Conservation (phyloP, 257 asterid species). For the Capsicum rhomboideum region DNA sequence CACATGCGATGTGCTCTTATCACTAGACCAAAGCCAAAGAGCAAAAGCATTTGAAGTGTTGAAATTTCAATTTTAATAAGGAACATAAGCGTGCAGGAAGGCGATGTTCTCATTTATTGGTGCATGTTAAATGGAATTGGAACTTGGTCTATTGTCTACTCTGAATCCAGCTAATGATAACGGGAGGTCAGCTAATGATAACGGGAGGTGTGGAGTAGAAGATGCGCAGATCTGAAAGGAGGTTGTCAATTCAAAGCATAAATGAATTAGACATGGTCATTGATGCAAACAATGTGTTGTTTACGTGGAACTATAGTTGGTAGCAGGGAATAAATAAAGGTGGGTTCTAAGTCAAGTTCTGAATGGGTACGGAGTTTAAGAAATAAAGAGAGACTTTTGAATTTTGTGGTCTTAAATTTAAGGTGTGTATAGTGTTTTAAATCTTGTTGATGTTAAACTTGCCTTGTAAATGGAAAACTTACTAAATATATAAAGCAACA, state of each 20-base stretch:
- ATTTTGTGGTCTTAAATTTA: too few species aligned
- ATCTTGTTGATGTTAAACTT: too few species aligned
- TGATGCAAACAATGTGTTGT: neutral
- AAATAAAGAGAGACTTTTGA: too few species aligned
- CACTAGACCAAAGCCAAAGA: neutral
- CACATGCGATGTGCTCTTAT: neutral
- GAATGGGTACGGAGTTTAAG: neutral
- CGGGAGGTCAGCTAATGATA: neutral
- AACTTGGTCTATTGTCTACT: neutral
- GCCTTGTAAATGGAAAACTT: too few species aligned
- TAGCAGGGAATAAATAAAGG: neutral
- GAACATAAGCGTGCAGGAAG: neutral
- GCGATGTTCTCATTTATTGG: neutral
- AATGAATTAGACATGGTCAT: neutral
- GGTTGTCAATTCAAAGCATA: neutral
- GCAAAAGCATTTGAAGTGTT: neutral
- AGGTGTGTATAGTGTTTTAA: too few species aligned
- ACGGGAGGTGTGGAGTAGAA: neutral
- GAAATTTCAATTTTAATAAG: neutral
- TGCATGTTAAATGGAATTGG: neutral
- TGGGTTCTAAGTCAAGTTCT: neutral
- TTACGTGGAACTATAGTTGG: neutral
- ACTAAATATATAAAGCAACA: too few species aligned
- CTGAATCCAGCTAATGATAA: neutral
- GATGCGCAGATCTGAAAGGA: neutral